Evolutionary conservation across 768 basidiomycete genomes (phyloP).

Genomic region (Cystobasidium onofrii): DNA sequence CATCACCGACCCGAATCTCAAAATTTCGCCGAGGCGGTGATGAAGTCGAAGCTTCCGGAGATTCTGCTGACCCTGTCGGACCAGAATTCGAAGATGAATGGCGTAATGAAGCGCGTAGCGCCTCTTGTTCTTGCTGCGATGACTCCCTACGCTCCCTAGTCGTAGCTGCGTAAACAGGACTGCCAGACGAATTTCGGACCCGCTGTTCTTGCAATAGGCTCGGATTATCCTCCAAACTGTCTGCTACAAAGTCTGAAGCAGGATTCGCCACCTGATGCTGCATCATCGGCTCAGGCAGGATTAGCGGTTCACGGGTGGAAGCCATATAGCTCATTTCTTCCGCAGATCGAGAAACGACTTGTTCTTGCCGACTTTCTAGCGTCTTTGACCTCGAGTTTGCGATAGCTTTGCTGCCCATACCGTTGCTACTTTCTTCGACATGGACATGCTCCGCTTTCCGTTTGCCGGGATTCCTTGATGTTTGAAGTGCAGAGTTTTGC

Average conservation of each 20-base stretch:
- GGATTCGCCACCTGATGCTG: not conserved
- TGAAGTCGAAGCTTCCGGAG: not conserved
- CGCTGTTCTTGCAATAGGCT: not conserved
- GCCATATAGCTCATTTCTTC: too few relatives aligned
- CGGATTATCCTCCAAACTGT: not conserved
- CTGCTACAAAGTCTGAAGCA: not conserved
- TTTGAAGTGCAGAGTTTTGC: not conserved
- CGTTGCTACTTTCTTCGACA: not conserved
- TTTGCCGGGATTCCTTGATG: not conserved
- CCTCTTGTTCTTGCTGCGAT: not conserved
- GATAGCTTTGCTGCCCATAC: too few relatives aligned
- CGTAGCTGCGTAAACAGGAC: not conserved
- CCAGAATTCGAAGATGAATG: not conserved
- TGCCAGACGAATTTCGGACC: not conserved
- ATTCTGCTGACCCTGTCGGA: not conserved
- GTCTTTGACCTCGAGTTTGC: not conserved
- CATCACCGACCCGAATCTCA: constrained; percentile 27
- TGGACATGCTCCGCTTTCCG: not conserved
- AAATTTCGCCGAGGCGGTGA: not conserved
- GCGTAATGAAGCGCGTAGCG: not conserved
- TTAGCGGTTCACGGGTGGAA: not conserved
- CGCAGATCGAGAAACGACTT: too few relatives aligned
- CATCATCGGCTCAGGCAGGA: not conserved
- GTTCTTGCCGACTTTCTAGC: not conserved
- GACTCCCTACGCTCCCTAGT: not conserved